These are phyloP conservation scores for Penicillium olsonii DNA, from an alignment of 2,329 filamentous ascomycete genomes.

Conservation along the genomic window DNA sequence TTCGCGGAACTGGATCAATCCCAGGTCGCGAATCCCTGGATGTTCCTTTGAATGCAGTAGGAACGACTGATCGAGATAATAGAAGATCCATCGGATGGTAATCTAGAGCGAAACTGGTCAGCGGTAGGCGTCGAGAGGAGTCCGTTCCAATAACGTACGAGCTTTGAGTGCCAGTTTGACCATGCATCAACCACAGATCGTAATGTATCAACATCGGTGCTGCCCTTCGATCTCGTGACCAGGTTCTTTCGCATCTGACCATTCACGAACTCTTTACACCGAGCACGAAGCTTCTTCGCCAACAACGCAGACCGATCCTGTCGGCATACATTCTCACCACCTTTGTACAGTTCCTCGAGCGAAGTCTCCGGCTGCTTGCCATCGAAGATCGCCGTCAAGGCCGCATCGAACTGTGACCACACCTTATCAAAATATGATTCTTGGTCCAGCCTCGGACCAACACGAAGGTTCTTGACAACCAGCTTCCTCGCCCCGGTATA, in stretches of 20 bases:
- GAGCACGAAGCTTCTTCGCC: conserved; percentile 64
- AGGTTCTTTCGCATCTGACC: conserved; percentile 60
- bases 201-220: conserved; percentile 65
- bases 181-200: conserved; percentile 64
- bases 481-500: conserved; percentile 79
- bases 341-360: conserved; percentile 86
- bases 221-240: conserved; percentile 54
- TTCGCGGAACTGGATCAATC: conserved; percentile 71
- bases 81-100: conserved; percentile 83
- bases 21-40: conserved; percentile 77
- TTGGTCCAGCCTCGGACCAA: conserved; percentile 63
- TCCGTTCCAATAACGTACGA: conserved; percentile 55
- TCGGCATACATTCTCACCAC: conserved; percentile 87
- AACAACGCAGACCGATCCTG: conserved; percentile 71
- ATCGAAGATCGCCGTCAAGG: conserved; percentile 72
- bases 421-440: conserved; percentile 77
- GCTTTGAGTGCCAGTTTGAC: conserved; percentile 75
- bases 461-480: conserved; percentile 88
- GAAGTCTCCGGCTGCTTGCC: conserved; percentile 66
- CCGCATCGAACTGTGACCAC: conserved; percentile 71
- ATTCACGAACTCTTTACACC: conserved; percentile 66
- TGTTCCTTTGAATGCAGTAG: conserved; percentile 71
- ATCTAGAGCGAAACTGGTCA: conserved; percentile 50
- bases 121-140: not conserved
- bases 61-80: conserved; percentile 89